Percentiles rank a stretch among this genome's conserved stretches.
Conservation (phyloP, 352 stramenopile species). For the Pythium aphanidermatum region DNA sequence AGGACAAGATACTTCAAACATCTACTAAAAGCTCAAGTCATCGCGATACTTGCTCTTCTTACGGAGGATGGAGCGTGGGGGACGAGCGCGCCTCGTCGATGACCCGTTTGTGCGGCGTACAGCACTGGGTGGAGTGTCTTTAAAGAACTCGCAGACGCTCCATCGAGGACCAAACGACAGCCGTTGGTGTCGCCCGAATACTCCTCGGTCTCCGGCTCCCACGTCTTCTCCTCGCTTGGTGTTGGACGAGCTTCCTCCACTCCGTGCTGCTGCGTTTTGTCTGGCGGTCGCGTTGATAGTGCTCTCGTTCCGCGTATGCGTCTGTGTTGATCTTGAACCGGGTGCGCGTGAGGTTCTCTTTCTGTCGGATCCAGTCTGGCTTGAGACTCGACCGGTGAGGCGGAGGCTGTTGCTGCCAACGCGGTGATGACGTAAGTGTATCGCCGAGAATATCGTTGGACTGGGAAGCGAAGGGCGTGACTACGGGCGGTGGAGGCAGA, state of each 20-base stretch:
- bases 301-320: slow-evolving; percentile 35
- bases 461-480: neutral
- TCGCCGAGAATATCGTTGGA: slow-evolving; percentile 2
- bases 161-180: slow-evolving; percentile 59
- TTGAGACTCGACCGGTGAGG: slow-evolving; percentile 37
- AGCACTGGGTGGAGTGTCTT: slow-evolving; percentile 26
- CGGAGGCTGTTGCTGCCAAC: neutral
- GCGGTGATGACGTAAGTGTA: neutral
- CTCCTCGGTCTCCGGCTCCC: slow-evolving; percentile 26
- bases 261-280: slow-evolving; percentile 16
- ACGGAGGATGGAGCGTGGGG: slow-evolving; percentile 32
- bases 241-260: too few relatives aligned
- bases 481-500: neutral
- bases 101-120: slow-evolving; percentile 13
- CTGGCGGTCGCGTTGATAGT: slow-evolving; percentile 33
- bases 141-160: slow-evolving; percentile 47
- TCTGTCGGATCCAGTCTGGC: slow-evolving; percentile 64
- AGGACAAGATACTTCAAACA: neutral
- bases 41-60: slow-evolving; percentile 51
- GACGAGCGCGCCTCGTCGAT: neutral
- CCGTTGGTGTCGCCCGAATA: slow-evolving; percentile 49
- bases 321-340: slow-evolving; percentile 59
- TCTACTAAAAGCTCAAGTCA: slow-evolving; percentile 19
- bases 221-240: too few relatives aligned
- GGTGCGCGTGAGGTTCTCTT: slow-evolving; percentile 48